phyloP scores from a whole-genome alignment of 192 early-diverging fungal genomes.

The Paraglomus brasilianum region DNA sequence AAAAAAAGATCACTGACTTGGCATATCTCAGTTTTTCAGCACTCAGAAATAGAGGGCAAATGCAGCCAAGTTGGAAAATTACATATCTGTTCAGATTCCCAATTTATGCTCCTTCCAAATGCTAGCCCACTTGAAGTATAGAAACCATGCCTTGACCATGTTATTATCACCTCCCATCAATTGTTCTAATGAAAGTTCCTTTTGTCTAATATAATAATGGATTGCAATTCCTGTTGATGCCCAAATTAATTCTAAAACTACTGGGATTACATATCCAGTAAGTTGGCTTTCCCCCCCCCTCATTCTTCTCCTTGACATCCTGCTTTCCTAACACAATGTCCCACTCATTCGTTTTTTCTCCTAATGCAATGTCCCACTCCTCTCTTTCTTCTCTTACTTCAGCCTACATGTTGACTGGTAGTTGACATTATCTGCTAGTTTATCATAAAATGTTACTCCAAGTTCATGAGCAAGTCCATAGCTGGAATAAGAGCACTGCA shows the following conservation, averaged over 20 bases:
- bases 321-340: no score
- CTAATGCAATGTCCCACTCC: no score
- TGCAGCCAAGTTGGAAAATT: background rate
- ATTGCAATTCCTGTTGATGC: background rate
- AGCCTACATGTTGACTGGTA: no score
- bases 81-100: background rate
- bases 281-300: no score
- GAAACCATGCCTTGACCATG: slow-evolving; percentile 5
- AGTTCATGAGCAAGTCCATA: no score
- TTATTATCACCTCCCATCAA: slow-evolving; percentile 17
- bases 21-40: background rate
- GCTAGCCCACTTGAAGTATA: background rate
- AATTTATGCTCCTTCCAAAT: background rate
- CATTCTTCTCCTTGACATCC: no score
- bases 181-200: background rate
- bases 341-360: no score
- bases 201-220: slow-evolving; percentile 9
- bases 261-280: no score
- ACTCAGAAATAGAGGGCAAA: background rate
- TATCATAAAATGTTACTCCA: no score
- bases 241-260: slow-evolving; percentile 18
- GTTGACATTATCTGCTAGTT: no score
- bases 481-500: no score
- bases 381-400: no score
- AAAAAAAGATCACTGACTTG: background rate